phyloP scores from a whole-genome alignment of 345 rosid genomes.

The Linum usitatissimum region DNA sequence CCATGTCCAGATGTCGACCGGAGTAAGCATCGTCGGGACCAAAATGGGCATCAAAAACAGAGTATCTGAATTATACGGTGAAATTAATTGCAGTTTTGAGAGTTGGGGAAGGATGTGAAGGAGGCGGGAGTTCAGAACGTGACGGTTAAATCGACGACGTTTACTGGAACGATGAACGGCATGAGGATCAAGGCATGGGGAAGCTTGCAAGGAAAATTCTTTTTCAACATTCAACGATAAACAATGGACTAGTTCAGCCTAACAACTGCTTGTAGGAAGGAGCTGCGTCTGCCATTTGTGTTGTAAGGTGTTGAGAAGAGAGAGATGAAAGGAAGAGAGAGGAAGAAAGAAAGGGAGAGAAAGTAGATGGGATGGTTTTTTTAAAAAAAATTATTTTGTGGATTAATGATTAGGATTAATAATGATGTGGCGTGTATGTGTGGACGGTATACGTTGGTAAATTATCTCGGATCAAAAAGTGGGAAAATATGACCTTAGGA shows the following conservation, averaged over 20 bases:
- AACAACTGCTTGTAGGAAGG: neutral
- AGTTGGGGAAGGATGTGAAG: neutral
- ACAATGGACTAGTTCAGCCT: neutral
- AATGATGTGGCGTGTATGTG: too few relatives aligned
- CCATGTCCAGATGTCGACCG: constrained; percentile 1
- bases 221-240: neutral
- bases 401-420: too few relatives aligned
- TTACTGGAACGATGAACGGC: neutral
- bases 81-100: neutral
- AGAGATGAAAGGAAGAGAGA: neutral
- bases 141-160: neutral
- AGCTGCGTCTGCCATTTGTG: too few relatives aligned
- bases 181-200: neutral
- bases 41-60: neutral
- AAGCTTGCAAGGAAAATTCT: neutral
- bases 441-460: too few relatives aligned
- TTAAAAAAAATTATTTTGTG: too few relatives aligned
- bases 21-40: neutral
- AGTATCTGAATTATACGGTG: too few relatives aligned
- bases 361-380: neutral
- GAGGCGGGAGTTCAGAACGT: neutral
- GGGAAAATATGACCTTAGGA: too few relatives aligned
- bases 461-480: too few relatives aligned
- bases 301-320: neutral
- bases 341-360: neutral